Evolutionary conservation across 345 rosid species (phyloP), one percentile per base, ranked within the genome.

Genomic region (Moricandia moricandioides): DNA sequence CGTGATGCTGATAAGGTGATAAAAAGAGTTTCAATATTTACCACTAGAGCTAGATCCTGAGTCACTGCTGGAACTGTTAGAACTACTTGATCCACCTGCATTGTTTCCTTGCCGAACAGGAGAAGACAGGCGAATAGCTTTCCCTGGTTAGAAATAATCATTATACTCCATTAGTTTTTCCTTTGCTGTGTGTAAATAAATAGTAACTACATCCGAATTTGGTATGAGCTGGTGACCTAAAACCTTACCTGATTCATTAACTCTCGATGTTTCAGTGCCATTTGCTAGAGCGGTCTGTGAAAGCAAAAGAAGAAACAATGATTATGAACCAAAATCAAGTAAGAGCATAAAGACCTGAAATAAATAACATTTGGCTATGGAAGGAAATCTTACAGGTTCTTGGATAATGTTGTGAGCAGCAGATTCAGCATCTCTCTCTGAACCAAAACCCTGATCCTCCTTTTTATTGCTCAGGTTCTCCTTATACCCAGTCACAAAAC

Each of bases 401-500:
- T 74, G 79, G 29, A 73, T 63, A 14, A 37, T 74, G 72, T 67
- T 67, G 17, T 83, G 84, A 39, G 55, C 81, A 35, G 51, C 81
- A 62, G 80, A 83, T 81, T 82, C 84, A 56, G 73, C 80, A 62
- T 72, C 80, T 64, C 72, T 78, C 65, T 83, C 83, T 61, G 76
- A 72, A 71, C 81, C 72, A 71, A 76, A 51, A 73, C 71, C 82
- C 18, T 85, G 91, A 69, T 76, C 82, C 31, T 86, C 86, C 62
- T 76, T 79, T 79, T 66, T 81, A 82, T 83, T 84, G 83, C 76
- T 81, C 73, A 81, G 62, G 80, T 81, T 73, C 70, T 80, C 90
- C 67, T 81, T 83, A 69, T 89, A 80, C 70, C 84, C 72, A 34
- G 72, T 82, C 34, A 92, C 89, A 67, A 88, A 86, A 57, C 81